Evolutionary conservation across 192 early-diverging fungal species (phyloP), one percentile per base, ranked within the genome.

Genomic region (Spizellomyces punctatus): DNA sequence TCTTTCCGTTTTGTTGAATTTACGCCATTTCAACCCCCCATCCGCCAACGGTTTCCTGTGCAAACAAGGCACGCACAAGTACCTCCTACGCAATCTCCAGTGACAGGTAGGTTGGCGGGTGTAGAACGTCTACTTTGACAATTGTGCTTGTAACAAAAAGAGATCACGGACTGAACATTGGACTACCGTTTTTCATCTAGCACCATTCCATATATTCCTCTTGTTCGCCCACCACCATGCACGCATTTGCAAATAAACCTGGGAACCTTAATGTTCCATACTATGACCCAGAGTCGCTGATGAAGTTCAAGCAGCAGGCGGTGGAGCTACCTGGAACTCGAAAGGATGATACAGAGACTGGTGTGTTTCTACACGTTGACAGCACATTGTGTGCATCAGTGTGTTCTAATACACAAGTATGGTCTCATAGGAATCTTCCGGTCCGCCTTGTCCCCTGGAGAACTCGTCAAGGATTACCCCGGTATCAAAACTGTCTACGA

Each of bases 401-500:
- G 14, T 43, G 60, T 12, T 49, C 12, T 19, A 14, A 22, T 55
- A 12, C 10, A 48, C 10, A 19, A 22, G 21, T 43, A 36, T 36
- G 1, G 27, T 36, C 27, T 3, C 27, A 43, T 72, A 77, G 82
- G 76, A 61, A 71, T 79, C 55, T 84, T 72, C 79, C 77, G 82
- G 61, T 70, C 55, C 55, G 79, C 73, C n/a, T 64, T 79, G 44
- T 63, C 78, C 12, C 75, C 78, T 14, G 61, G 74, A 8, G 73
- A 65, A 49, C 78, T 85, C n/a, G 44, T 72, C 50, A 55, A 7
- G 0, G 74, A 73, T 73, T 85, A 81, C 58, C 83, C 83, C 4
- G 67, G 56, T 47, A 46, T 80, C 63, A 81, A 79, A 44, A 85
- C 84, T 56, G 46, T 81, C 14, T 75, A 85, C 72, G 80, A 81